phyloP scores from a whole-genome alignment of 352 stramenopile genomes.

The Phytophthora litchii region DNA sequence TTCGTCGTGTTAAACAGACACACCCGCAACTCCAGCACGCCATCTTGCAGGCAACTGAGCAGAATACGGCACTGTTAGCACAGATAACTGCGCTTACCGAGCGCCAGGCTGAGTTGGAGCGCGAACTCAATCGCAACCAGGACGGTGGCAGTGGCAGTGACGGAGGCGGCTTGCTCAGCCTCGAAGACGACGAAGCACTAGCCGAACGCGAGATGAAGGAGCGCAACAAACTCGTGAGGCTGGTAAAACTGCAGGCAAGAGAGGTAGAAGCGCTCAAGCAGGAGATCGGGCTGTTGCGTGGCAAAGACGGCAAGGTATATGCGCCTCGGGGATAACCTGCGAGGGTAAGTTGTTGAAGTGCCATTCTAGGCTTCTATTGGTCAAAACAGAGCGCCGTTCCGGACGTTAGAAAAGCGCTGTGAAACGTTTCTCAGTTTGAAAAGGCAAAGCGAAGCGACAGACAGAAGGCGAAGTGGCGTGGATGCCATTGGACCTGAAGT shows the following conservation, averaged over 20 bases:
- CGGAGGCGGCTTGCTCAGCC: constrained; percentile 39
- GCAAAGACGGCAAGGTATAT: constrained; percentile 85
- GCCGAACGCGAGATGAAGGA: constrained; percentile 84
- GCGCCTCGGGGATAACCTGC: constrained; percentile 43
- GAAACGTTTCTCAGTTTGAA: constrained; percentile 24
- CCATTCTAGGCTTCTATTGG: constrained; percentile 22
- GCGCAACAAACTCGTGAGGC: constrained; percentile 86
- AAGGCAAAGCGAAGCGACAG: constrained; percentile 17
- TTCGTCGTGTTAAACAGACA: constrained; percentile 51
- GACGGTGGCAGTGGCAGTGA: constrained; percentile 33
- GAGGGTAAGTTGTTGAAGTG: constrained; percentile 58
- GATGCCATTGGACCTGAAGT: constrained; percentile 15
- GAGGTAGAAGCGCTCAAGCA: constrained; percentile 92
- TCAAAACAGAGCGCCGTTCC: constrained; percentile 8
- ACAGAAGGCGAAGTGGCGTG: constrained; percentile 3
- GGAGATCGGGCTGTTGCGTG: constrained; percentile 85
- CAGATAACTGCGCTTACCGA: constrained; percentile 77
- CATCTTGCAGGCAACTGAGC: constrained; percentile 82
- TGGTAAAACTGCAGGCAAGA: constrained; percentile 92
- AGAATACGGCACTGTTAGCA: constrained; percentile 86
- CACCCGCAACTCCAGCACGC: constrained; percentile 70
- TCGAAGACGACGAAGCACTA: constrained; percentile 51
- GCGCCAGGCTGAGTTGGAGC: constrained; percentile 84
- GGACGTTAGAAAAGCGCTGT: constrained; percentile 11
- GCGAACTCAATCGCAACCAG: constrained; percentile 78